Conservation (phyloP, 441 rosid species). For the Pelargonium myrrhifolium region DNA sequence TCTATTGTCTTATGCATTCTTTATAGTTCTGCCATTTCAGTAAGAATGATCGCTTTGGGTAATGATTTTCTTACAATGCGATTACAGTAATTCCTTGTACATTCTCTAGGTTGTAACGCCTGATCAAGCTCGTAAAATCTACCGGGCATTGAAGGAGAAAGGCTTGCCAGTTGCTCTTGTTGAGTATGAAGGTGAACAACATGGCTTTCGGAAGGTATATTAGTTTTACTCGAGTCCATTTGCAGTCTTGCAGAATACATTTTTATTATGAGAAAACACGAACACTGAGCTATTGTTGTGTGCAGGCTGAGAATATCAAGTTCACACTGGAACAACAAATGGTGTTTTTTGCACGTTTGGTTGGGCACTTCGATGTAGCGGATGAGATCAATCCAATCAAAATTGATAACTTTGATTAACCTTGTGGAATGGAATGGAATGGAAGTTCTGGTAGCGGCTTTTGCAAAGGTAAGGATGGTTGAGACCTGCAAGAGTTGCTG, state of each 20-base stretch:
- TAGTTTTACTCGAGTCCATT: conserved; percentile 4
- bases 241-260: too few relatives aligned
- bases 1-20: too few relatives aligned
- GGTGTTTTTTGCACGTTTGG: conserved; percentile 67
- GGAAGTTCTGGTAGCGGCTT: too few relatives aligned
- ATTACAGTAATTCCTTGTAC: not conserved
- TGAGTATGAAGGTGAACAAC: conserved; percentile 87
- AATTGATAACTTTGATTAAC: conserved; percentile 60
- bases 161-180: conserved; percentile 87
- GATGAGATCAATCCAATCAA: conserved; percentile 59
- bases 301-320: conserved; percentile 81
- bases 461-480: too few relatives aligned
- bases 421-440: not conserved
- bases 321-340: conserved; percentile 82
- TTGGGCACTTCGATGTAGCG: conserved; percentile 62
- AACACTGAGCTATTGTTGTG: conserved; percentile 6
- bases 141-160: conserved; percentile 66
- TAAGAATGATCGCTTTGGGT: not conserved
- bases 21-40: not conserved
- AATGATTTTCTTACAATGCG: not conserved
- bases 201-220: conserved; percentile 81
- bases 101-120: conserved; percentile 65
- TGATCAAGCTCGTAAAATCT: conserved; percentile 74
- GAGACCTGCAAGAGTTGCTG: too few relatives aligned
- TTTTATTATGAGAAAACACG: not conserved